Evolutionary conservation across 2,329 filamentous ascomycete species (phyloP), one percentile per base, ranked within the genome.

Genomic region (Clonostachys rhizophaga): DNA sequence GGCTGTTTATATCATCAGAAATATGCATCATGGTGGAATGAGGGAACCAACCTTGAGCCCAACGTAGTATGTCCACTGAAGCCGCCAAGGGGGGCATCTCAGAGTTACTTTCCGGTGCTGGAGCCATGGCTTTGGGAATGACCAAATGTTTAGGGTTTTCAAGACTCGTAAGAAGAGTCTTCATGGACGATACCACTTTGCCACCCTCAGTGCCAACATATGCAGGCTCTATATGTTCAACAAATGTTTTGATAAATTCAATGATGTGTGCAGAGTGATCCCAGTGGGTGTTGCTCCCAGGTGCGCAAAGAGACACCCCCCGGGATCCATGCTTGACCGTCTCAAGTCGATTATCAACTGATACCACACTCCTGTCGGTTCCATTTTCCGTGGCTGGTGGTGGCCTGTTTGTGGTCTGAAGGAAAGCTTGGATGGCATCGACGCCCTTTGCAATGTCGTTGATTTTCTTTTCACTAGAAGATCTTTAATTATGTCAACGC

Each of bases 401-500:
- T 42, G 41, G 16, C 24, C n/a, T 14, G 7, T 42, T 2, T 42
- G 41, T 36, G 11, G 14, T 4, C 40, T 51, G 45, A 1, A 59
- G 40, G 5, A 59, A 39, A n/a, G 40, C 43, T 47, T 65, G 62
- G 41, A 69, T 67, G 13, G 55, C 55, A 18, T 62, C 56, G 36
- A 69, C 54, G 46, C 64, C 62, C 17, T 53, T 56, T 40, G 55
- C 60, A 39, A 66, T 65, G 2, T 56, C 54, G 36, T 68, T 64
- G 24, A 69, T 65, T 47, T 68, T 69, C 41, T 54, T 57, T 43
- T 68, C 66, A 48, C 65, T 69, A 3, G 3, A 30, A 30, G 9
- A 30, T 30, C 8, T 10, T 30, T 30, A 30, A 30, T 24, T 24
- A 16, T 16, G 16, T 16, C 16, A 16, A 16, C 16, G 16, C 16